Evolutionary conservation across 106 monocot species (phyloP).

Genomic region (Xerophyta viscosa): DNA sequence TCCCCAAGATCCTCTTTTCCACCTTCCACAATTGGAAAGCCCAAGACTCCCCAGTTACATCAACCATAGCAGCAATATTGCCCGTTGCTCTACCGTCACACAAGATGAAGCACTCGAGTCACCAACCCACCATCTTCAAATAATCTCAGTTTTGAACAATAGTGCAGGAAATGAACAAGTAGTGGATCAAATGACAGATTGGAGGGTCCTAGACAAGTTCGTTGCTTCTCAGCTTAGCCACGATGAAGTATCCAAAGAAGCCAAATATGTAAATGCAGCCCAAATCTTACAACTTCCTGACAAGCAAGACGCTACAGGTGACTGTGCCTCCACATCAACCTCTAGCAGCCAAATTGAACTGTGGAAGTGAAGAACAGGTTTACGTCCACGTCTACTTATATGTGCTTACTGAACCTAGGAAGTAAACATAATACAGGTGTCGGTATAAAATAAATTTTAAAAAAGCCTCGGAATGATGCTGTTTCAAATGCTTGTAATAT

Average conservation of each 20-base stretch:
- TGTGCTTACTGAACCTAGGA: slow-evolving; percentile 11
- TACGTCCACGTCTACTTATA: neutral
- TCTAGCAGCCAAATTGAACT: slow-evolving; percentile 28
- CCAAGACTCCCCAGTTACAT: slow-evolving; percentile 21
- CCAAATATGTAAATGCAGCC: slow-evolving; percentile 7
- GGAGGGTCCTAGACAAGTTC: slow-evolving; percentile 55
- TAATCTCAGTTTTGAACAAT: slow-evolving; percentile 3
- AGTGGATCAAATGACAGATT: slow-evolving; percentile 32
- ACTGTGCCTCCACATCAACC: slow-evolving; percentile 40
- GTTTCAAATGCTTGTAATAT: too few relatives aligned
- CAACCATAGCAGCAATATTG: neutral
- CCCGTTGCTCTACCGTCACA: neutral
- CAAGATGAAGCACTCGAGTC: slow-evolving; percentile 6
- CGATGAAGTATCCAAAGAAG: slow-evolving; percentile 20
- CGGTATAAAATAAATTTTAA: neutral
- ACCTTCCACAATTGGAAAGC: slow-evolving; percentile 38
- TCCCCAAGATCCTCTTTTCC: slow-evolving; percentile 27
- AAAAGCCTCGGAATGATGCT: too few relatives aligned
- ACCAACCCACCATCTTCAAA: slow-evolving; percentile 4
- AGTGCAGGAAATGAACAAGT: slow-evolving; percentile 2
- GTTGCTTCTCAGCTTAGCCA: slow-evolving; percentile 54
- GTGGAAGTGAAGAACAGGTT: slow-evolving; percentile 23
- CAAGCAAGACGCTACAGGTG: slow-evolving; percentile 25
- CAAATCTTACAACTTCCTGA: slow-evolving; percentile 14
- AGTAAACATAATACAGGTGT: neutral